These are phyloP conservation scores for Phyllosticta capitalensis DNA, from an alignment of 2,329 filamentous ascomycete genomes.

Conservation along the genomic window DNA sequence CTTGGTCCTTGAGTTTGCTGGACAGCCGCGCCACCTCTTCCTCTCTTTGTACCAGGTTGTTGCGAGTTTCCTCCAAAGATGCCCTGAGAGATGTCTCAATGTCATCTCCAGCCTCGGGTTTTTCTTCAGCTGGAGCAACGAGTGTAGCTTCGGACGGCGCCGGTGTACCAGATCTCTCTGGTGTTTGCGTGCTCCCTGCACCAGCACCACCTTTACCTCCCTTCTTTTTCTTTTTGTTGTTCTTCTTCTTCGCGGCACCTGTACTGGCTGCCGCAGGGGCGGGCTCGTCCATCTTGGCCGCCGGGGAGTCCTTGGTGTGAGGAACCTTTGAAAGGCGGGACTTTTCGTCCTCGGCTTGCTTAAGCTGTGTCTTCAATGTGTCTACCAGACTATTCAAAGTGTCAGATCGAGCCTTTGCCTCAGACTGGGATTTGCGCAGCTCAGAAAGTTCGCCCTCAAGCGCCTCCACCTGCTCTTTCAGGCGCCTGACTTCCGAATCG, in stretches of 20 bases:
- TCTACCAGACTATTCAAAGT: constrained; percentile 48
- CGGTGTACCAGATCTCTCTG: constrained; percentile 23
- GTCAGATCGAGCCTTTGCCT: constrained; percentile 43
- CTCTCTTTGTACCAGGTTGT: constrained; percentile 47
- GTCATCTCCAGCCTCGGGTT: not conserved
- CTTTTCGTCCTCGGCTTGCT: constrained; percentile 43
- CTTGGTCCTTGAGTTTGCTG: constrained; percentile 63
- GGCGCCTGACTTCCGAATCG: constrained; percentile 20
- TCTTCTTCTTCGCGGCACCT: constrained; percentile 62
- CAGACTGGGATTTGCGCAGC: constrained; percentile 22
- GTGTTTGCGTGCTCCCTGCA: constrained; percentile 9
- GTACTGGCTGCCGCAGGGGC: constrained; percentile 64
- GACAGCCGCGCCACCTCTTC: constrained; percentile 62
- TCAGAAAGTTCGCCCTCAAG: constrained; percentile 24
- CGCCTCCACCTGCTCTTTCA: constrained; percentile 21
- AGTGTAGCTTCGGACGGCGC: constrained; percentile 6
- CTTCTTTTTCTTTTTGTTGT: constrained; percentile 76
- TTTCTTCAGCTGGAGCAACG: constrained; percentile 20
- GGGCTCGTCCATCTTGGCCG: constrained; percentile 63
- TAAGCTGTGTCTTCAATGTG: constrained; percentile 44
- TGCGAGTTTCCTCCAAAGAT: constrained; percentile 22
- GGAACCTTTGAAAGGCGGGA: constrained; percentile 15
- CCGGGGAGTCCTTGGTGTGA: constrained; percentile 14
- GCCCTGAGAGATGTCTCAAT: constrained; percentile 1
- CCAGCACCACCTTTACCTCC: constrained; percentile 39